These are phyloP conservation scores for Phytophthora niederhauseri DNA, from an alignment of 352 stramenopile genomes.

Conservation along the genomic window DNA sequence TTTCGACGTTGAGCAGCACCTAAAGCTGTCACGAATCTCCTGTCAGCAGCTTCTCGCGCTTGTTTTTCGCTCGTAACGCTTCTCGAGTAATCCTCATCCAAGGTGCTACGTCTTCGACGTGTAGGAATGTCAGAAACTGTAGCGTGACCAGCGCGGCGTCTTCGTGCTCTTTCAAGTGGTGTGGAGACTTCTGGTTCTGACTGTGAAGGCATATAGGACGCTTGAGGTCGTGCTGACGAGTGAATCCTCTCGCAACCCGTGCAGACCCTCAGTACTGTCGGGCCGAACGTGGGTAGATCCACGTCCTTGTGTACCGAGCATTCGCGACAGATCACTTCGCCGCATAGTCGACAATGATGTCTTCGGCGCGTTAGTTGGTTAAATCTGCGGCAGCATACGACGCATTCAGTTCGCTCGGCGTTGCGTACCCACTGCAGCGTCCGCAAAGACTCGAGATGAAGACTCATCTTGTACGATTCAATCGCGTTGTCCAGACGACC, in stretches of 20 bases:
- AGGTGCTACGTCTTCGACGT: slow-evolving; percentile 17
- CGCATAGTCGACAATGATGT: slow-evolving; percentile 80
- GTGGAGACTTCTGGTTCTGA: slow-evolving; percentile 27
- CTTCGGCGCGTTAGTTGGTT: slow-evolving; percentile 65
- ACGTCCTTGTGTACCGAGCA: slow-evolving; percentile 78
- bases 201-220: slow-evolving; percentile 5
- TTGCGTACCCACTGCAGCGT: slow-evolving; percentile 67
- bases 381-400: slow-evolving; percentile 71
- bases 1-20: slow-evolving; percentile 11
- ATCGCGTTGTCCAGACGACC: slow-evolving; percentile 61
- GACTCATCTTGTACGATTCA: slow-evolving; percentile 65
- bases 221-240: slow-evolving; percentile 21
- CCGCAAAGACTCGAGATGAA: slow-evolving; percentile 59
- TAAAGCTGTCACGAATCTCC: slow-evolving; percentile 11
- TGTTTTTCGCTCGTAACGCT: slow-evolving; percentile 6
- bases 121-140: not conserved
- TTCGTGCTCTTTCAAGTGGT: slow-evolving; percentile 21
- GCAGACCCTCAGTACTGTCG: slow-evolving; percentile 73
- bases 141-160: slow-evolving; percentile 8
- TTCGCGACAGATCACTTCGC: slow-evolving; percentile 76
- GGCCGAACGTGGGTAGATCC: slow-evolving; percentile 66
- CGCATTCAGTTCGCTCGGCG: slow-evolving; percentile 54
- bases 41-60: not conserved
- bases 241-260: slow-evolving; percentile 49
- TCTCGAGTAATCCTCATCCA: slow-evolving; percentile 12